Percentiles rank a stretch among this genome's conserved stretches.
Evolutionary conservation across 352 stramenopile species (phyloP).

Genomic region (Phytopythium montanum): DNA sequence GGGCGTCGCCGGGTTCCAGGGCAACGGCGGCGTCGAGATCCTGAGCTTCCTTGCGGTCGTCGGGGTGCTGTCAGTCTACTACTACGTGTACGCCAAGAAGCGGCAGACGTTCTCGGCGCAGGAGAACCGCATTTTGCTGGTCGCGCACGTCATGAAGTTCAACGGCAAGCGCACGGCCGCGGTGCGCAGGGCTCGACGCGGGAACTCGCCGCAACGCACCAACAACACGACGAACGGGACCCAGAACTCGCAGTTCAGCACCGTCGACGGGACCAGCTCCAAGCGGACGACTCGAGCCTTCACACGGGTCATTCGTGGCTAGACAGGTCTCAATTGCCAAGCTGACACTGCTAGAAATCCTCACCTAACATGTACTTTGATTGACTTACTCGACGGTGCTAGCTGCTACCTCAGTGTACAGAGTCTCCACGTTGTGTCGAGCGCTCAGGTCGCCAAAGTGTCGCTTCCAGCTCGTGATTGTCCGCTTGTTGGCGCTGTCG

Average conservation of each 20-base stretch:
- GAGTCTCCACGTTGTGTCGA: slow-evolving; percentile 17
- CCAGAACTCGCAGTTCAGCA: background rate
- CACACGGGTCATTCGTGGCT: background rate
- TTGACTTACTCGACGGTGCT: background rate
- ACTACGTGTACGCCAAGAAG: slow-evolving; percentile 13
- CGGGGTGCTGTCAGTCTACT: slow-evolving; percentile 11
- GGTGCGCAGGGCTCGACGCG: background rate
- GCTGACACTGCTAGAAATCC: background rate
- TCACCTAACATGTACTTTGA: background rate
- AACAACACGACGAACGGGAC: background rate
- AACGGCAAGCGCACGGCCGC: slow-evolving; percentile 6
- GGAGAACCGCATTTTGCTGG: slow-evolving; percentile 13
- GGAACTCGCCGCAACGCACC: background rate
- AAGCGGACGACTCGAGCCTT: background rate
- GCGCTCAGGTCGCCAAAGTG: slow-evolving; percentile 11
- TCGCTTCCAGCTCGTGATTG: slow-evolving; percentile 25
- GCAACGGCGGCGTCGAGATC: slow-evolving; percentile 7
- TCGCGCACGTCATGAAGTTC: slow-evolving; percentile 13
- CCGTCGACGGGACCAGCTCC: background rate
- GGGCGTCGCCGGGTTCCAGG: slow-evolving; percentile 11
- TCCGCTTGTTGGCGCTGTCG: slow-evolving; percentile 17
- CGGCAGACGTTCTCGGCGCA: slow-evolving; percentile 18
- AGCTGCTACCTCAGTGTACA: slow-evolving; percentile 20
- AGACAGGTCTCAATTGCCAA: background rate
- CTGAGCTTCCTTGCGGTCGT: slow-evolving; percentile 9